phyloP scores from a whole-genome alignment of 2,329 filamentous ascomycete genomes.

The Beauveria rudraprayagi region DNA sequence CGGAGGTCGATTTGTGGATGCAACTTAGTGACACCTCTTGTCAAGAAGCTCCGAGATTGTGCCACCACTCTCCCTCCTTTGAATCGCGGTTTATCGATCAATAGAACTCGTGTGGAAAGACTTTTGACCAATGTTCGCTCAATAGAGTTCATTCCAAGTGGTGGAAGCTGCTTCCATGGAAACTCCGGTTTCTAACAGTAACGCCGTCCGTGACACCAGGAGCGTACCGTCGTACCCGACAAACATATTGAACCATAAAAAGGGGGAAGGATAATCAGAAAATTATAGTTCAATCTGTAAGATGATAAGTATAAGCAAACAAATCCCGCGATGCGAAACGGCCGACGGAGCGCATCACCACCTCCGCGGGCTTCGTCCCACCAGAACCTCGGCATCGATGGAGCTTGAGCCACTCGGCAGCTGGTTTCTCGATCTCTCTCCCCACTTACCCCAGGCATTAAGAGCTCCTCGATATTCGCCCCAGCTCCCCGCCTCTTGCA shows the following conservation, averaged over 20 bases:
- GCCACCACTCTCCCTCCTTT: too few relatives aligned
- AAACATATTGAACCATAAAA: background rate
- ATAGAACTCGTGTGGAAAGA: too few relatives aligned
- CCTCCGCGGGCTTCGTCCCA: background rate
- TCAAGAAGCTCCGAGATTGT: too few relatives aligned
- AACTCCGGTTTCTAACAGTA: too few relatives aligned
- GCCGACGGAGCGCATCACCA: background rate
- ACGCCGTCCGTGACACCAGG: too few relatives aligned
- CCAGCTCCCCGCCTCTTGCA: background rate
- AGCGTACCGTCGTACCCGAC: background rate
- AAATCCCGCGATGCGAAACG: background rate
- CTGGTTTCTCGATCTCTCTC: background rate
- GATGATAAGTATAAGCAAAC: too few relatives aligned
- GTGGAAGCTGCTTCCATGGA: too few relatives aligned
- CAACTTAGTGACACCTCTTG: too few relatives aligned
- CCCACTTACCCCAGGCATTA: background rate
- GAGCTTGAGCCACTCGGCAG: background rate
- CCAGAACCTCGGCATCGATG: constrained; percentile 1
- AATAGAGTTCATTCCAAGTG: too few relatives aligned
- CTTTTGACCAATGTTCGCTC: too few relatives aligned
- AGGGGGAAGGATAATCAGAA: background rate
- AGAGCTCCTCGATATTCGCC: background rate
- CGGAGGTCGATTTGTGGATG: too few relatives aligned
- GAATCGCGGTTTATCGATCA: too few relatives aligned
- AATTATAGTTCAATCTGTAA: background rate